Percentiles rank a stretch among this genome's conserved stretches.
phyloP scores from a whole-genome alignment of 345 rosid genomes.

The Corchorus olitorius region DNA sequence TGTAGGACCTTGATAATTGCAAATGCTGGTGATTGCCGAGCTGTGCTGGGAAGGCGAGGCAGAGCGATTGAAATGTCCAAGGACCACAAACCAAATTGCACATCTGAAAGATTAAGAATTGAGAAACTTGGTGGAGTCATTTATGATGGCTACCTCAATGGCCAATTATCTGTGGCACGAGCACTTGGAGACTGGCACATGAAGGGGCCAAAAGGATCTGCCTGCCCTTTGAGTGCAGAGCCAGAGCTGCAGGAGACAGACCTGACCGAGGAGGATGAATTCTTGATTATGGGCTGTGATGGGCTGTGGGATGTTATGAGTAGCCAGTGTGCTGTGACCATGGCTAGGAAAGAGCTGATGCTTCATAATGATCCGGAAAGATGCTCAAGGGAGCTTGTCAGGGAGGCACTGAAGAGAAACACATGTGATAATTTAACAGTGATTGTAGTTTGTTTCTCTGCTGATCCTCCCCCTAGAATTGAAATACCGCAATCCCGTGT shows the following conservation, averaged over 20 bases:
- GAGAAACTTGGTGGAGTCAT: constrained; percentile 90
- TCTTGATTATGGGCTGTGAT: constrained; percentile 94
- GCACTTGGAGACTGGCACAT: constrained; percentile 99
- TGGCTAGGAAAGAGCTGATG: constrained; percentile 83
- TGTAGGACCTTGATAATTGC: constrained; percentile 79
- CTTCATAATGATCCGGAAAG: constrained; percentile 94
- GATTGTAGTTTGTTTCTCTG: constrained; percentile 75
- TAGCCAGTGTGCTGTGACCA: constrained; percentile 90
- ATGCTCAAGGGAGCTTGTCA: constrained; percentile 88
- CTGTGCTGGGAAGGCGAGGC: constrained; percentile 90
- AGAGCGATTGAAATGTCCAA: constrained; percentile 88
- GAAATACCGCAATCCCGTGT: constrained; percentile 70
- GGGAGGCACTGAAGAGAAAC: constrained; percentile 79
- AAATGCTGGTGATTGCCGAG: constrained; percentile 97
- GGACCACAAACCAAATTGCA: constrained; percentile 91
- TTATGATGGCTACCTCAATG: constrained; percentile 95
- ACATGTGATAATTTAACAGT: constrained; percentile 88
- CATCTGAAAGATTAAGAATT: constrained; percentile 72
- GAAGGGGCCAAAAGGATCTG: constrained; percentile 92
- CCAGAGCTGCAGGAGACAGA: constrained; percentile 77
- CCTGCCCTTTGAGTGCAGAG: constrained; percentile 84
- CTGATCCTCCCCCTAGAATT: constrained; percentile 82
- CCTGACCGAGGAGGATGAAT: constrained; percentile 87
- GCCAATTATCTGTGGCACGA: constrained; percentile 94
- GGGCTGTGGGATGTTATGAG: constrained; percentile 99